Evolutionary conservation across 1,284 basidiomycete genomes (phyloP).

Genomic region (Cutaneotrichosporon arboriforme): DNA sequence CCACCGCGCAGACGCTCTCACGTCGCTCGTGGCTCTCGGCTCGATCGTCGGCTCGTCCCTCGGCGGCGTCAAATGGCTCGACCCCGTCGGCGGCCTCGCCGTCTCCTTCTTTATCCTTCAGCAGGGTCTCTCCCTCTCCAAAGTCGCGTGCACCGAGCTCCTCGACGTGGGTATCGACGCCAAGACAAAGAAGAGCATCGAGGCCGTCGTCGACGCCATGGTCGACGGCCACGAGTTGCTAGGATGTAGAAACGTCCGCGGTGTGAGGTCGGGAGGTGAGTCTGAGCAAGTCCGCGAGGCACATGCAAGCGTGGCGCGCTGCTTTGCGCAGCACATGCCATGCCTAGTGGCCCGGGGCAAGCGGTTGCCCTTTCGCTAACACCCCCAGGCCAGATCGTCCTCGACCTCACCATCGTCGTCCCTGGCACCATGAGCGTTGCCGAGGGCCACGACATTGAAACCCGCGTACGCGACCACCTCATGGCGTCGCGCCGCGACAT

Average conservation of each 20-base stretch:
- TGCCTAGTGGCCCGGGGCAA: too few species aligned
- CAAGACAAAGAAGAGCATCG: slow-evolving; percentile 55
- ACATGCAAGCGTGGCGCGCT: not conserved
- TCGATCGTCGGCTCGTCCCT: slow-evolving; percentile 81
- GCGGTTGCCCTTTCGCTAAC: not conserved
- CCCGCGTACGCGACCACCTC: slow-evolving; percentile 58
- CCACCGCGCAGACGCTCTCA: slow-evolving; percentile 91
- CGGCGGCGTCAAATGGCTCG: slow-evolving; percentile 75
- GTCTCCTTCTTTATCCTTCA: slow-evolving; percentile 84
- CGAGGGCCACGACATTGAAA: slow-evolving; percentile 59
- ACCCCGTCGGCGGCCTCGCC: slow-evolving; percentile 87
- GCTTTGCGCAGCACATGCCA: not conserved
- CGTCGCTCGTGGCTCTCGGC: slow-evolving; percentile 75
- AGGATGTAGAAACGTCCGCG: slow-evolving; percentile 63
- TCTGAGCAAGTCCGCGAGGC: not conserved
- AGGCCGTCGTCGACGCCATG: slow-evolving; percentile 56
- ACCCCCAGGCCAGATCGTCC: slow-evolving; percentile 38
- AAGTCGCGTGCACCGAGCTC: slow-evolving; percentile 71
- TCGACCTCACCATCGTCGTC: slow-evolving; percentile 59
- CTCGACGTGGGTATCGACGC: slow-evolving; percentile 75
- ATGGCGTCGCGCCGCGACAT: slow-evolving; percentile 63
- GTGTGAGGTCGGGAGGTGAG: slow-evolving; percentile 62
- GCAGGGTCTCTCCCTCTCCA: slow-evolving; percentile 70
- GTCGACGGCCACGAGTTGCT: slow-evolving; percentile 52
- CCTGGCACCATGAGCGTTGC: slow-evolving; percentile 57